Evolutionary conservation across 2,329 filamentous ascomycete species (phyloP).

Genomic region (Zasmidium angulare): DNA sequence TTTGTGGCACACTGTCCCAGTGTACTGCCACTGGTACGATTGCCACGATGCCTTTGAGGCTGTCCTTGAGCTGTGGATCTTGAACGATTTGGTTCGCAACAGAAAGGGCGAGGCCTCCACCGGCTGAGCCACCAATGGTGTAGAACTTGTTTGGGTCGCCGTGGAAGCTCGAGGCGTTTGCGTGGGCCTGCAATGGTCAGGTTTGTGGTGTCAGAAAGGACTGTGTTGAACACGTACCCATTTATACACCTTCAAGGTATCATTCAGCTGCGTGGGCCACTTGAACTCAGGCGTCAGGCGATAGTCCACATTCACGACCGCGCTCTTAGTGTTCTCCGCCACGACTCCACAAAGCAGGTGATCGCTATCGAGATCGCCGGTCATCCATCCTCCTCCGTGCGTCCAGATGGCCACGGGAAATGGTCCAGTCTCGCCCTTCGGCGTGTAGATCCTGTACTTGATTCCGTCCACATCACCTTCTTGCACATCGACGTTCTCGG

Average conservation of each 20-base stretch:
- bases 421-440: conserved; percentile 19
- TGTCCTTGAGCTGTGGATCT: conserved; percentile 38
- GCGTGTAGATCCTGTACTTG: conserved; percentile 24
- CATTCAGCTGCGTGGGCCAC: conserved; percentile 46
- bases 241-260: conserved; percentile 38
- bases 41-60: conserved; percentile 35
- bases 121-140: conserved; percentile 31
- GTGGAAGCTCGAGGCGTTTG: conserved; percentile 24
- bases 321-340: conserved; percentile 23
- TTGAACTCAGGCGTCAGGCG: conserved; percentile 46
- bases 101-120: conserved; percentile 24
- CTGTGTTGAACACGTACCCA: conserved; percentile 35
- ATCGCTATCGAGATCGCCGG: conserved; percentile 26
- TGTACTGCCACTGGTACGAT: conserved; percentile 40
- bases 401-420: conserved; percentile 23
- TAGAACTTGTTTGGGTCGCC: conserved; percentile 24
- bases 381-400: conserved; percentile 29
- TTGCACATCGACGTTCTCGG: conserved; percentile 22
- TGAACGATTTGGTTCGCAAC: conserved; percentile 23
- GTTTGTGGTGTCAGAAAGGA: too few relatives aligned
- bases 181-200: conserved; percentile 18
- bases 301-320: conserved; percentile 43
- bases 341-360: conserved; percentile 25
- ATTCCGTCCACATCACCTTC: conserved; percentile 26
- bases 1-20: conserved; percentile 26